phyloP scores from a whole-genome alignment of 1,284 basidiomycete species.

The Takashimella koratensis region DNA sequence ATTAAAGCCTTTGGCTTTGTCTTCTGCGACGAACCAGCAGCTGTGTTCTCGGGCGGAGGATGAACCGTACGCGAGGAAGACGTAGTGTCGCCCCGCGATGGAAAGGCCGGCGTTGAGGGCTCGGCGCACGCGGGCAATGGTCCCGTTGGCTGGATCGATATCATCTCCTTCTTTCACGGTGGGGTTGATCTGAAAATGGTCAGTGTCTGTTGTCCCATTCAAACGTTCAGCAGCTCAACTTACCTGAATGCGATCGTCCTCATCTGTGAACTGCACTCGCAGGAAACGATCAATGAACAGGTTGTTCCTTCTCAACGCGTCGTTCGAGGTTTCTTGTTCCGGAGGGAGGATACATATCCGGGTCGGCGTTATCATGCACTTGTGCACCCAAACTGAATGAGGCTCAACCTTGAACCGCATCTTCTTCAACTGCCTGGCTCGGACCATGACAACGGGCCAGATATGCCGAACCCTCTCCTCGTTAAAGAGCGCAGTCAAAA shows the following conservation, averaged over 20 bases:
- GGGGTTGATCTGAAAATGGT: conserved; percentile 19
- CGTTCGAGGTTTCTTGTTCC: conserved; percentile 24
- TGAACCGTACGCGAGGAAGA: conserved; percentile 17
- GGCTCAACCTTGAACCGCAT: conserved; percentile 1
- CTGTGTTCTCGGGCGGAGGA: conserved; percentile 13
- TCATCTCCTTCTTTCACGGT: conserved; percentile 17
- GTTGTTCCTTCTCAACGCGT: conserved; percentile 17
- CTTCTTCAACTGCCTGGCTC: conserved; percentile 4
- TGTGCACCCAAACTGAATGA: conserved; percentile 15
- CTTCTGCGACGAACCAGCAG: conserved; percentile 28
- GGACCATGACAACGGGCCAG: conserved; percentile 6
- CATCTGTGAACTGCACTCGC: conserved; percentile 31
- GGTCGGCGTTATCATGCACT: conserved; percentile 27
- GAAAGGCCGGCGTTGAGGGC: conserved; percentile 19
- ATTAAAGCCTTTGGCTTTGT: conserved; percentile 5
- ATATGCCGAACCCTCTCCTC: conserved; percentile 20
- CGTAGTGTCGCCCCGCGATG: conserved; percentile 23
- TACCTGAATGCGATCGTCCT: conserved; percentile 22
- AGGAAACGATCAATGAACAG: conserved; percentile 23
- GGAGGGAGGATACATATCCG: conserved; percentile 23
- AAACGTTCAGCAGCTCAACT: not conserved
- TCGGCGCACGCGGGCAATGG: conserved; percentile 24
- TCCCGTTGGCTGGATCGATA: conserved; percentile 13
- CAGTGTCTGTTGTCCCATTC: not conserved
- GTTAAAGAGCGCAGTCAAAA: conserved; percentile 23